Conservation (phyloP, 2,329 filamentous ascomycete genomes). For the Juglanconis oblonga region DNA sequence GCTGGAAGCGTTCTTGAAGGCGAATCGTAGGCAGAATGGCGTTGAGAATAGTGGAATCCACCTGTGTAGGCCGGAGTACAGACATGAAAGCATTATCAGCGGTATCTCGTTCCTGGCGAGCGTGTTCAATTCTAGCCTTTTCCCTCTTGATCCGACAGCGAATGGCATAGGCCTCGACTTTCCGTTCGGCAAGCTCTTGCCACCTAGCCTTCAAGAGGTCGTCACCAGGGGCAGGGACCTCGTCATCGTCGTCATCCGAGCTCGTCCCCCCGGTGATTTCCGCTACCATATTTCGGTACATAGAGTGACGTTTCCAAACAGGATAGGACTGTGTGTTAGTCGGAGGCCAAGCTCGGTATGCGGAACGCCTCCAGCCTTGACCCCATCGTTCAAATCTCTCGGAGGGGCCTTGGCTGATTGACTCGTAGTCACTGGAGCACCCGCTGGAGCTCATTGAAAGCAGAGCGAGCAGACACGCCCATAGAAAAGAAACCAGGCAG, state of each 20-base stretch:
- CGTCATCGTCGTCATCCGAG: not conserved
- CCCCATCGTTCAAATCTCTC: not conserved
- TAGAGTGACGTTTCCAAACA: not conserved
- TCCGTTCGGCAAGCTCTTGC: constrained; percentile 24
- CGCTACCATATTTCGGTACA: not conserved
- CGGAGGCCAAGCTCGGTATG: not conserved
- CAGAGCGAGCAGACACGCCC: not conserved
- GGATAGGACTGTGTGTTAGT: not conserved
- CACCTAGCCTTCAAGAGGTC: not conserved
- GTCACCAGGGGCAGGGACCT: not conserved
- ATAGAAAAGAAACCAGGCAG: not conserved
- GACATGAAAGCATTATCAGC: constrained; percentile 18
- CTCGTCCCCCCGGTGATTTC: not conserved
- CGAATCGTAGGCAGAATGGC: not conserved
- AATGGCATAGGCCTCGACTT: constrained; percentile 18
- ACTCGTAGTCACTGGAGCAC: not conserved
- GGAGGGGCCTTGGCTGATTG: not conserved
- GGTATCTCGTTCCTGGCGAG: not conserved
- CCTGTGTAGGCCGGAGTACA: not conserved
- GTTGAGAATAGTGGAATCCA: not conserved
- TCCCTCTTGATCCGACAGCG: constrained; percentile 2
- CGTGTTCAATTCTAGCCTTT: not conserved
- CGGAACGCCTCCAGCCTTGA: not conserved
- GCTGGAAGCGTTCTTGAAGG: constrained; percentile 3
- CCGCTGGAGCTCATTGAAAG: not conserved